Evolutionary conservation across 371 early-diverging fungal genomes (phyloP), one percentile per base, ranked within the genome.

Genomic region (Apophysomyces sp.): DNA sequence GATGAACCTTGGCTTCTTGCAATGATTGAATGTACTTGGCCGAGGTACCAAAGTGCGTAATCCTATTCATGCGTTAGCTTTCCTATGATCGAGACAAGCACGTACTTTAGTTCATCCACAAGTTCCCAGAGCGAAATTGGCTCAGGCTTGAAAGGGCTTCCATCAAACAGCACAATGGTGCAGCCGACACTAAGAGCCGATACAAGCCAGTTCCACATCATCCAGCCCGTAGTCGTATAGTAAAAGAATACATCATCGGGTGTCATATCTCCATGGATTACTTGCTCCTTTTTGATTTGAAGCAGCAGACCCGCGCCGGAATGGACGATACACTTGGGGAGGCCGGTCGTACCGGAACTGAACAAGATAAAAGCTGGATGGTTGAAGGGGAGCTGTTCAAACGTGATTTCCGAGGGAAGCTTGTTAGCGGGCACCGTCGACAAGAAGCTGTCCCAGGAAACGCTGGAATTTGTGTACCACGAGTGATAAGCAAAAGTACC

Each of bases 151-250:
- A 98, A 94, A 1, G 98, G 98, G 40, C 93, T 93, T 21, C 98
- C 98, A 65, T 97, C 97, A 85, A 92, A 98, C 3, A 92, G 74
- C 2, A 97, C 93, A 36, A 96, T 82, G 1, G 96, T 92, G 9
- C 83, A 69, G 27, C 96, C 97, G 11, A 90, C 77, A 29, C 88
- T 78, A n/a, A 95, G 70, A 9, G 85, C 95, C 13, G 88, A 74
- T 0, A 95, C 86, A 24, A 97, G 85, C 97, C 97, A 98, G 75
- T 98, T 96, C 98, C 98, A 98, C 98, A 98, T 98, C 98, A 98
- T 98, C 98, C 97, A 96, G 7, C 96, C 96, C 0, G 95, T 95
- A 0, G 97, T 98, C 0, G 98, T 95, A 73, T 97, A 98, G 64
- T 98, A 94, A 65, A 98, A 90, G 61, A 93, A 78, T 0, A 93